Evolutionary conservation across 148 eudicot genomes (phyloP).

Genomic region (Rhododendron henanense): DNA sequence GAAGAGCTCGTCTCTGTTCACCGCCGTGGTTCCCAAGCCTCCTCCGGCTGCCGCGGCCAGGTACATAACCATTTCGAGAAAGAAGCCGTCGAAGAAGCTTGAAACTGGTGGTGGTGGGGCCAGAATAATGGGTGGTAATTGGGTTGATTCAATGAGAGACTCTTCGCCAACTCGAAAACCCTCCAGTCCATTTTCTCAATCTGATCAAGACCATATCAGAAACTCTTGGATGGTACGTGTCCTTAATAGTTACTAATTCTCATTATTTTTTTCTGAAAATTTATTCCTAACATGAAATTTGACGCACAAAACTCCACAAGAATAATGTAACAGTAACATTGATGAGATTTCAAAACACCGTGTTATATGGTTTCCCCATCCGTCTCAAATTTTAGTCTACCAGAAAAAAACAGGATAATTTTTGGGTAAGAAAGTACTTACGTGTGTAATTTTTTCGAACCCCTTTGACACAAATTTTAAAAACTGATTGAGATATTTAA

Average conservation of each 20-base stretch:
- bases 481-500: neutral
- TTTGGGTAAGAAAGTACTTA: no score
- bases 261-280: neutral
- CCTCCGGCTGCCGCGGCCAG: conserved; percentile 21
- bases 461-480: no score
- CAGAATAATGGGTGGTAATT: conserved; percentile 33
- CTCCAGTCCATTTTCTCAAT: conserved; percentile 15
- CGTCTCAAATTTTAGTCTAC: neutral
- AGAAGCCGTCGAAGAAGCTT: conserved; percentile 31
- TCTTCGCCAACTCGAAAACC: conserved; percentile 61
- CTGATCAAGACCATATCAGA: conserved; percentile 23
- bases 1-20: conserved; percentile 16
- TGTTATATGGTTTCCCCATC: no score
- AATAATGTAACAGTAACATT: neutral
- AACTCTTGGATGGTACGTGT: conserved; percentile 48
- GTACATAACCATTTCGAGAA: conserved; percentile 24
- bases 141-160: conserved; percentile 75
- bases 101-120: conserved; percentile 30
- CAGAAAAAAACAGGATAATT: no score
- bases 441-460: no score
- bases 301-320: neutral
- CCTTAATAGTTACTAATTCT: neutral
- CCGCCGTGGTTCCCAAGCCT: conserved; percentile 23
- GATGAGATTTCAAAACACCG: neutral
- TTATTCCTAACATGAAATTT: neutral